Percentiles rank a stretch among this genome's conserved stretches.
Evolutionary conservation across 768 basidiomycete species (phyloP).

Genomic region (Glaciozyma martinii): DNA sequence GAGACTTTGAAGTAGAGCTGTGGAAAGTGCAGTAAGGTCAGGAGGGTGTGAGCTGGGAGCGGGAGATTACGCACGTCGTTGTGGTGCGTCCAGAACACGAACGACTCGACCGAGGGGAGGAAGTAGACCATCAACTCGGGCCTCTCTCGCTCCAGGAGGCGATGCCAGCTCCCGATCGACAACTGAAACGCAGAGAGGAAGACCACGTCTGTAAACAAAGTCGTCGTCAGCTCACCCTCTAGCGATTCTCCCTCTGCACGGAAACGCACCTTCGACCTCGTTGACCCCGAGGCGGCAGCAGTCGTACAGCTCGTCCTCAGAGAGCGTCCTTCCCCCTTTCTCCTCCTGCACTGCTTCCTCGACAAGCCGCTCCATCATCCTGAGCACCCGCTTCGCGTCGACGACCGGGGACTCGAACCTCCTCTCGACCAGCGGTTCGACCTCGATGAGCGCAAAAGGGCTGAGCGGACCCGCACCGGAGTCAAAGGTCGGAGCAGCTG

Average conservation of each 20-base stretch:
- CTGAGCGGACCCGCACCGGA: too few relatives aligned
- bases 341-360: neutral
- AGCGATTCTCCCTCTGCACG: neutral
- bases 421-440: neutral
- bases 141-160: neutral
- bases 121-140: conserved; percentile 2
- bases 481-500: too few relatives aligned
- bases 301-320: neutral
- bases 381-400: neutral
- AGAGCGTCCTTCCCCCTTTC: neutral
- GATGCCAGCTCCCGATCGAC: neutral
- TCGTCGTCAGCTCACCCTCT: neutral
- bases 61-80: neutral
- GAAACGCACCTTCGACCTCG: neutral
- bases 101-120: neutral
- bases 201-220: neutral
- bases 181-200: neutral
- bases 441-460: too few relatives aligned
- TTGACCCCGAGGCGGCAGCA: neutral
- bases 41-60: neutral
- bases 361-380: neutral
- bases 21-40: neutral
- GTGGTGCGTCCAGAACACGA: neutral
- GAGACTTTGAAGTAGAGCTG: neutral
- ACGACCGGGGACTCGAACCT: neutral